Evolutionary conservation across 768 basidiomycete species (phyloP).

Genomic region (Pisolithus albus): DNA sequence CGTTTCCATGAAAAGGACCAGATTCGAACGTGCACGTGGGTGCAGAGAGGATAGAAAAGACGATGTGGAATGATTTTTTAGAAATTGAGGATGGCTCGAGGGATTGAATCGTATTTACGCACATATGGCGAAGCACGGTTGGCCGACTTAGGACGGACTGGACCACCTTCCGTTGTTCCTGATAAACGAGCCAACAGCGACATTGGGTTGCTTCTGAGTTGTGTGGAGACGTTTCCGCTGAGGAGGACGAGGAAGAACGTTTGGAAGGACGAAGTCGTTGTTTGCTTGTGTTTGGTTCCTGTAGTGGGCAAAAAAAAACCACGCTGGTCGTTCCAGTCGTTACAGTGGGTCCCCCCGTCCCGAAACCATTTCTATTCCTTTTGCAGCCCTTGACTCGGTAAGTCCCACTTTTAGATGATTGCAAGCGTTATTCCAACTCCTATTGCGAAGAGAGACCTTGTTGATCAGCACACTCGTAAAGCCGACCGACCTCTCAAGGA

Average conservation of each 20-base stretch:
- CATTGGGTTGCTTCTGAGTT: conserved; percentile 11
- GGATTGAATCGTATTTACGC: conserved; percentile 28
- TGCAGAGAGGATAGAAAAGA: background rate
- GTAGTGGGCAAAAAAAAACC: background rate
- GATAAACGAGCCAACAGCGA: conserved; percentile 26
- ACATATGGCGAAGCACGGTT: conserved; percentile 29
- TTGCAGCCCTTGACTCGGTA: too few species aligned
- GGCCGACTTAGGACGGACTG: conserved; percentile 25
- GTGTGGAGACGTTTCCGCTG: background rate
- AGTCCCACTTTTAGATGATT: too few species aligned
- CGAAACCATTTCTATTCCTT: too few species aligned
- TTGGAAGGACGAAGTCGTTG: background rate
- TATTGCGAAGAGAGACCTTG: too few species aligned
- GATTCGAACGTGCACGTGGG: background rate
- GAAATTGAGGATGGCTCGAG: conserved; percentile 15
- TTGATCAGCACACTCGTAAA: too few species aligned
- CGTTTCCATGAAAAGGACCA: too few species aligned
- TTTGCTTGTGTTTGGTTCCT: background rate
- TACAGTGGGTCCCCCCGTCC: too few species aligned
- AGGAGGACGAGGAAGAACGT: background rate
- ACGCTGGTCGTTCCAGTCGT: background rate
- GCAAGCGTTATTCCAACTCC: too few species aligned
- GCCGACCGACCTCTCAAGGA: too few species aligned
- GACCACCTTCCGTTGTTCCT: conserved; percentile 23
- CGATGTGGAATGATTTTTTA: conserved; percentile 5